Evolutionary conservation across 139 green algal species (phyloP), one percentile per base, ranked within the genome.

Genomic region (Chlorella sorokiniana): DNA sequence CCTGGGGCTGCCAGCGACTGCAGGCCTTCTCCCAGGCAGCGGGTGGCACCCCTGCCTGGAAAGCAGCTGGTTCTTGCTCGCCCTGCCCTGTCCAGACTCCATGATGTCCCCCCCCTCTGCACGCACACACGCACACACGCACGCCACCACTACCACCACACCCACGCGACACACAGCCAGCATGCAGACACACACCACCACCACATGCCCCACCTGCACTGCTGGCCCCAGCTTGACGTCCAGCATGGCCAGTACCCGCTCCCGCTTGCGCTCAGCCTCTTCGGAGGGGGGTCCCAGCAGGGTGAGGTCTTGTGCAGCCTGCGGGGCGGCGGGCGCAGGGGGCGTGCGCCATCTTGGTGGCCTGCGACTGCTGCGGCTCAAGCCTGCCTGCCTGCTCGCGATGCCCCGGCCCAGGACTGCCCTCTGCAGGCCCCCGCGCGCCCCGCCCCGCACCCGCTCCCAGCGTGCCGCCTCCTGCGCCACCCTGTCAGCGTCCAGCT

Each of bases 191-290:
- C n/a, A n/a, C n/a, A n/a, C n/a, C n/a, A n/a, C n/a, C n/a, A n/a
- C n/a, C n/a, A n/a, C 6, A 9, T 16, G 10, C 63, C 72, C 2
- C 56, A 70, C 54, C 54, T 80, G 37, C 74, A 80, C 74, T 2
- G 74, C 42, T 3, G 35, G 23, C 2, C 27, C 29, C 64, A 85
- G 74, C 52, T 79, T 73, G 37, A 1, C 2, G 1, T 37, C 69
- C 69, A 84, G 75, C 82, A 80, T 84, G 56, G 42, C 63, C 1
- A 51, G 59, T 3, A 84, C 56, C 14, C 64, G 75, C 35, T 25
- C 33, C 69, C 64, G 63, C 75, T 79, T 79, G 62, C 37, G 44
- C 4, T 59, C 69, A 16, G 44, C 29, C 0, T 51, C 42, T 65
- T 84, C 76, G 25, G 38, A 40, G 23, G 59, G 31, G 4, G 64